These are phyloP conservation scores for Pseudocercospora ulei DNA, from an alignment of 2,329 filamentous ascomycete genomes.

Conservation along the genomic window DNA sequence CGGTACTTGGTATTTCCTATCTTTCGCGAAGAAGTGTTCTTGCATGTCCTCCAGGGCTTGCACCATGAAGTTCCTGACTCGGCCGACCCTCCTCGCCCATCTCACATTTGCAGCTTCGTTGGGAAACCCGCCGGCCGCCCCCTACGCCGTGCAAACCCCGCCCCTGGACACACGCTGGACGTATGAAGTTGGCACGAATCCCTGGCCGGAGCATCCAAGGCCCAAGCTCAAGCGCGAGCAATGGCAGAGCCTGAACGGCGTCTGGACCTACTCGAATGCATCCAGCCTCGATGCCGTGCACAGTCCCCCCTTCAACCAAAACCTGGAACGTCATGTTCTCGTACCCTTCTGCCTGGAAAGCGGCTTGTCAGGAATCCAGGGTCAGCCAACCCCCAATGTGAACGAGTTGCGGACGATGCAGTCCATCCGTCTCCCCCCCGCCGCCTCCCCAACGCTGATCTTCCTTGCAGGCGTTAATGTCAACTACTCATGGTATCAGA, in stretches of 20 bases:
- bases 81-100: slow-evolving; percentile 9
- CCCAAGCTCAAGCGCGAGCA: slow-evolving; percentile 46
- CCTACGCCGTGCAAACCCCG: slow-evolving; percentile 37
- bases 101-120: slow-evolving; percentile 1
- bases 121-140: slow-evolving; percentile 7
- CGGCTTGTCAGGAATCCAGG: slow-evolving; percentile 42
- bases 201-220: slow-evolving; percentile 49
- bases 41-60: too few relatives aligned
- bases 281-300: slow-evolving; percentile 35
- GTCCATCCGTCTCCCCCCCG: too few relatives aligned
- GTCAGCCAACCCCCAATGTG: too few relatives aligned
- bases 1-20: too few relatives aligned
- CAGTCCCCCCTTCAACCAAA: slow-evolving; percentile 40
- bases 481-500: slow-evolving; percentile 36
- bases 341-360: slow-evolving; percentile 49
- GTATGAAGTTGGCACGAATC: slow-evolving; percentile 42
- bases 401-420: too few relatives aligned
- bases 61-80: too few relatives aligned
- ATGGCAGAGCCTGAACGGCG: slow-evolving; percentile 49
- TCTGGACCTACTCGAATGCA: slow-evolving; percentile 46
- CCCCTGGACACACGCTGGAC: slow-evolving; percentile 46
- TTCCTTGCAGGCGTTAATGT: slow-evolving; percentile 15
- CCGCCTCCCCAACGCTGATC: too few relatives aligned
- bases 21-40: too few relatives aligned
- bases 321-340: slow-evolving; percentile 40